phyloP scores from a whole-genome alignment of 352 stramenopile genomes.

The Pythium scleroteichum region DNA sequence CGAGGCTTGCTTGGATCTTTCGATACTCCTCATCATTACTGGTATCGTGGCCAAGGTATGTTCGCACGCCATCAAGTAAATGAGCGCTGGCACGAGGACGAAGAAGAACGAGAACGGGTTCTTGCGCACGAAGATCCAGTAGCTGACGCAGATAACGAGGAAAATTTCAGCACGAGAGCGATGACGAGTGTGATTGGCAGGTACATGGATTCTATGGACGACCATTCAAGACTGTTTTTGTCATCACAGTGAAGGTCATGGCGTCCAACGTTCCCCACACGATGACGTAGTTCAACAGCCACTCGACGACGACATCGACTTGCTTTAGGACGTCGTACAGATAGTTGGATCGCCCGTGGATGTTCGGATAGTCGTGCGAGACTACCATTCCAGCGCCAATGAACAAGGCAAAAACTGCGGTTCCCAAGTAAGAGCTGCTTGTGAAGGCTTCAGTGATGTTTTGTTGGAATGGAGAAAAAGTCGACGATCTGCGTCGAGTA shows the following conservation, averaged over 20 bases:
- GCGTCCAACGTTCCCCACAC: slow-evolving; percentile 47
- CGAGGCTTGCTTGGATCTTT: slow-evolving; percentile 55
- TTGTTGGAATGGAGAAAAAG: slow-evolving; percentile 52
- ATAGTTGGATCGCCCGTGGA: slow-evolving; percentile 41
- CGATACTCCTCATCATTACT: slow-evolving; percentile 58
- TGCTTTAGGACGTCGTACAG: slow-evolving; percentile 55
- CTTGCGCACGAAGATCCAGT: slow-evolving; percentile 51
- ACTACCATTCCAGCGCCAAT: slow-evolving; percentile 45
- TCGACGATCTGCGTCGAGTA: slow-evolving; percentile 42
- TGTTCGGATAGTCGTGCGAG: slow-evolving; percentile 38
- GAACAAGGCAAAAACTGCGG: slow-evolving; percentile 55
- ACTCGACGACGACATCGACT: slow-evolving; percentile 54
- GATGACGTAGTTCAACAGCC: slow-evolving; percentile 65
- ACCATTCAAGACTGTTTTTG: slow-evolving; percentile 29
- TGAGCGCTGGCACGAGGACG: slow-evolving; percentile 46
- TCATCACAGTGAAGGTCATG: slow-evolving; percentile 52
- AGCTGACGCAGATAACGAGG: slow-evolving; percentile 42
- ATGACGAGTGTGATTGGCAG: slow-evolving; percentile 40
- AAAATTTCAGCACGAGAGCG: slow-evolving; percentile 46
- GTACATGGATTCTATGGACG: slow-evolving; percentile 35
- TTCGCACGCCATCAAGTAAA: slow-evolving; percentile 53
- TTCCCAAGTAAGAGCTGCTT: slow-evolving; percentile 36
- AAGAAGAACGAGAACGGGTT: slow-evolving; percentile 57
- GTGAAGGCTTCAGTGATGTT: slow-evolving; percentile 57
- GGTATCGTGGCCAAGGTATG: slow-evolving; percentile 51